Base-by-base conservation (phyloP, 179 eudicot species). In the Corrigiola litoralis region DNA sequence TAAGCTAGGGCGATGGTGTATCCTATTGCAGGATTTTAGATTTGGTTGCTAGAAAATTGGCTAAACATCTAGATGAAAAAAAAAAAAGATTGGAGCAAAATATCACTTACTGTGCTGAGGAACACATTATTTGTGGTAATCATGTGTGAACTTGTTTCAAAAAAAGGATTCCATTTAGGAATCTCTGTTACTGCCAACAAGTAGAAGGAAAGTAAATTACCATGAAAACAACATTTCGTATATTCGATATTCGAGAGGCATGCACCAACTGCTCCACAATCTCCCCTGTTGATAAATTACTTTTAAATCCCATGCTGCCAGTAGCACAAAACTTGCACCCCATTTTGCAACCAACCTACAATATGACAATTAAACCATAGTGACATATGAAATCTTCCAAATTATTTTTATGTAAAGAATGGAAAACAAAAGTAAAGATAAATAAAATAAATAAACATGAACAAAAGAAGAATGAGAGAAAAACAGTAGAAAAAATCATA, bases 301-400 rank as follows among this genome's bases (percentile, higher is more conserved):
- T 88, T 74, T 90, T 94, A 62, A 87, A 94, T 65, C 99, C 99
- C 99, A 94, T 94, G 77, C 84, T 94, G 45, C 99, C 99, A 37
- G 99, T 94, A 2, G 99, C 99, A 79, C 99, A 94, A 66, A 94
- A 94, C 44, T 45, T 94, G 80, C 99, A 94, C 37, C 95, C 97
- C 99, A 94, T 94, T 76, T 94, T 94, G 78, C 99, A 94, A 65
- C 99, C 99, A 73, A 94, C 99, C 99, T 94, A 76, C 38, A 79
- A 13, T 11, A 69, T 14, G 31, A 48, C 69, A 60, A 16, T 1
- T n/a, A n/a, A n/a, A n/a, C n/a, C 16, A 42, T 11, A 24, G 25
- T 68, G 29, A 48, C 32, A 13, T 20, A 25, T 9, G 7, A 47
- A 63, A 45, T 14, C 38, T 32, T 10, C 29, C 18, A 36, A n/a